Percentiles rank a stretch among this genome's conserved stretches.
phyloP scores from a whole-genome alignment of 495 filamentous ascomycete species.

The Ascodesmis nigricans region DNA sequence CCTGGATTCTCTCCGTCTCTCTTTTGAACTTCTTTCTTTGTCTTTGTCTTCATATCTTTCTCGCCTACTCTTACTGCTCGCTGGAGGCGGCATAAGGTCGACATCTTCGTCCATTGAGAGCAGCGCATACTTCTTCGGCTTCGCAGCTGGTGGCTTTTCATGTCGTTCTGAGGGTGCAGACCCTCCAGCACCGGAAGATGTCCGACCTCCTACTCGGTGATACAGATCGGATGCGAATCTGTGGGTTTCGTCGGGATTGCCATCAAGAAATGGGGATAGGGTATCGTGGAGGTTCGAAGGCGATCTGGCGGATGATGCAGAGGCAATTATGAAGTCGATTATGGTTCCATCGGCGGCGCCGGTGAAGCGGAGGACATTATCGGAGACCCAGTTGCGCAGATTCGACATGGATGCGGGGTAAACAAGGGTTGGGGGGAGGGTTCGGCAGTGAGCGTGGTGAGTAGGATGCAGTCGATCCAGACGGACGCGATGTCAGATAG shows the following conservation, averaged over 20 bases:
- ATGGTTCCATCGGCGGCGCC: slow-evolving; percentile 38
- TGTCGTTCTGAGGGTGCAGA: slow-evolving; percentile 17
- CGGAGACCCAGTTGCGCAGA: slow-evolving; percentile 24
- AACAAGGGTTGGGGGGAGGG: too few species aligned
- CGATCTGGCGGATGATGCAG: slow-evolving; percentile 33
- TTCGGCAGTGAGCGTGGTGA: too few species aligned
- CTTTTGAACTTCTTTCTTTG: slow-evolving; percentile 32
- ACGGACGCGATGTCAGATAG: too few species aligned
- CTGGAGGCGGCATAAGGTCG: slow-evolving; percentile 24
- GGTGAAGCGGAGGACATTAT: slow-evolving; percentile 27
- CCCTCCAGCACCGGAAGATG: slow-evolving; percentile 6
- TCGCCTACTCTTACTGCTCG: too few species aligned
- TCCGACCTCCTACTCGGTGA: slow-evolving; percentile 24
- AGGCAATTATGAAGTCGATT: slow-evolving; percentile 40
- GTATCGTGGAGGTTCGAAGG: slow-evolving; percentile 32
- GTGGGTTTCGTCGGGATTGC: slow-evolving; percentile 26
- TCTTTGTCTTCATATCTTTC: slow-evolving; percentile 23
- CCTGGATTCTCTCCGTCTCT: slow-evolving; percentile 24
- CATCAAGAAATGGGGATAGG: slow-evolving; percentile 33
- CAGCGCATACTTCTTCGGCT: slow-evolving; percentile 52
- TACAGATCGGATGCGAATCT: slow-evolving; percentile 35
- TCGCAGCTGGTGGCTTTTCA: too few species aligned
- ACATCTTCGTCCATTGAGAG: slow-evolving; percentile 49
- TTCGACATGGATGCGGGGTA: too few species aligned
- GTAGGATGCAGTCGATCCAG: too few species aligned